These are phyloP conservation scores for Teratosphaeria viscida DNA, from an alignment of 2,329 filamentous ascomycete genomes.

Conservation along the genomic window DNA sequence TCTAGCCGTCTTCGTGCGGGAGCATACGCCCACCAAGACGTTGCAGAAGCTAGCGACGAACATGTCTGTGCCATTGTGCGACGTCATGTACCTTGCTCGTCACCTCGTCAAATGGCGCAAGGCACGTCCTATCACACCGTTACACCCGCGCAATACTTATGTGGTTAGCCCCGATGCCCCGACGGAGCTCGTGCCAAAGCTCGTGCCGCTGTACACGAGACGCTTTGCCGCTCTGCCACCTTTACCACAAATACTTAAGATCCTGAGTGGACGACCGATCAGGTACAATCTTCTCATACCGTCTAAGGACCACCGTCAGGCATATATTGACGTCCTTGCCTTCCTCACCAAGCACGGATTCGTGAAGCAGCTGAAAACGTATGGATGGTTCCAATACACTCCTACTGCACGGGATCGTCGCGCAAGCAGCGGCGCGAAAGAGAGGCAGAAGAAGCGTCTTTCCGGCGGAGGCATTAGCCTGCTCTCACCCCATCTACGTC, in stretches of 20 bases:
- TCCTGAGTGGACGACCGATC: conserved; percentile 68
- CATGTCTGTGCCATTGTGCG: conserved; percentile 62
- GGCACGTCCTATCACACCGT: conserved; percentile 79
- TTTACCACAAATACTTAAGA: conserved; percentile 76
- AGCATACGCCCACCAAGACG: conserved; percentile 50
- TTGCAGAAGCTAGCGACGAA: conserved; percentile 63
- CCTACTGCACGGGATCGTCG: background rate
- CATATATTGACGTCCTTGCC: conserved; percentile 82
- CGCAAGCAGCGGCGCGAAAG: background rate
- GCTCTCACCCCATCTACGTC: conserved; percentile 14
- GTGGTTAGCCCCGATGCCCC: conserved; percentile 86
- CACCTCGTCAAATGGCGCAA: conserved; percentile 96
- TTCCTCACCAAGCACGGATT: conserved; percentile 89
- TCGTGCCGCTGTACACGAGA: conserved; percentile 61
- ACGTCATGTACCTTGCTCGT: conserved; percentile 78
- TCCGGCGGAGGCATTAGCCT: conserved; percentile 8
- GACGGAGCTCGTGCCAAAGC: conserved; percentile 56
- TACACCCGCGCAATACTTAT: conserved; percentile 83
- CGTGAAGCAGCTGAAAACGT: conserved; percentile 87
- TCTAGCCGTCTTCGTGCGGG: conserved; percentile 62
- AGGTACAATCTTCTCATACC: conserved; percentile 78
- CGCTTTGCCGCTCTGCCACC: conserved; percentile 75
- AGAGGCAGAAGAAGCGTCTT: background rate
- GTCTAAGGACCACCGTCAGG: conserved; percentile 73
- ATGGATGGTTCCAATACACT: conserved; percentile 57